phyloP scores from a whole-genome alignment of 768 basidiomycete genomes.

The Arthromyces matolae region DNA sequence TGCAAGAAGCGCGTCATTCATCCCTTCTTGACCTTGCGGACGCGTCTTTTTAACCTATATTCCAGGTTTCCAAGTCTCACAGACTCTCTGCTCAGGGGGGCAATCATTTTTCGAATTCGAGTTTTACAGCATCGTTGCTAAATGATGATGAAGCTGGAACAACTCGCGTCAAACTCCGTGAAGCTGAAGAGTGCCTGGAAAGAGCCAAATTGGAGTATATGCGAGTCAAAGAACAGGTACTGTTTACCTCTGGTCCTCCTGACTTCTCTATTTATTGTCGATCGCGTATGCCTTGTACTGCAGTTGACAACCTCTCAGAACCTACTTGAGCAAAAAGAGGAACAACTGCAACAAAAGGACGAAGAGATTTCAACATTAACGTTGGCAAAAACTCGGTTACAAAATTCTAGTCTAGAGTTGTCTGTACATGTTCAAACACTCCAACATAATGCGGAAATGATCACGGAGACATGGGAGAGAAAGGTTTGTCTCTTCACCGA shows the following conservation, averaged over 20 bases:
- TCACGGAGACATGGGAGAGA: background rate
- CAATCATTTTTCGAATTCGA: too few species aligned
- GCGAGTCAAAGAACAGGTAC: constrained; percentile 26
- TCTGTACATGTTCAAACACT: too few species aligned
- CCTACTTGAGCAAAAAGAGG: background rate
- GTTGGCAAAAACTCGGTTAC: background rate
- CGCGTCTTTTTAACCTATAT: constrained; percentile 2
- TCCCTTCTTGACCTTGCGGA: background rate
- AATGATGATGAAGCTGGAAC: background rate
- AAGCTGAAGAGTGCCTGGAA: constrained; percentile 27
- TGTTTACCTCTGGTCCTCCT: too few species aligned
- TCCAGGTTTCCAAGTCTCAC: constrained; percentile 2
- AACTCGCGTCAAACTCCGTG: constrained; percentile 17
- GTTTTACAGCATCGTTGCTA: background rate
- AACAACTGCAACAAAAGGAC: background rate
- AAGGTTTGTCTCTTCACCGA: background rate
- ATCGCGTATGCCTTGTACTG: too few species aligned
- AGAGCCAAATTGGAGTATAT: constrained; percentile 28
- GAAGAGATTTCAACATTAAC: background rate
- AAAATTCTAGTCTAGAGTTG: background rate
- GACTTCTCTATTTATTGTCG: too few species aligned
- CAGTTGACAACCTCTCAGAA: constrained; percentile 3
- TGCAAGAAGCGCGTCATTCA: constrained; percentile 26
- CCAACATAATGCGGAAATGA: background rate
- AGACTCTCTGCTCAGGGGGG: background rate